A percentile compares a stretch with the other conserved stretches of the same genome.
These are phyloP conservation scores for Myxozyma melibiosi DNA, from an alignment of 805 yeast species.

Conservation along the genomic window DNA sequence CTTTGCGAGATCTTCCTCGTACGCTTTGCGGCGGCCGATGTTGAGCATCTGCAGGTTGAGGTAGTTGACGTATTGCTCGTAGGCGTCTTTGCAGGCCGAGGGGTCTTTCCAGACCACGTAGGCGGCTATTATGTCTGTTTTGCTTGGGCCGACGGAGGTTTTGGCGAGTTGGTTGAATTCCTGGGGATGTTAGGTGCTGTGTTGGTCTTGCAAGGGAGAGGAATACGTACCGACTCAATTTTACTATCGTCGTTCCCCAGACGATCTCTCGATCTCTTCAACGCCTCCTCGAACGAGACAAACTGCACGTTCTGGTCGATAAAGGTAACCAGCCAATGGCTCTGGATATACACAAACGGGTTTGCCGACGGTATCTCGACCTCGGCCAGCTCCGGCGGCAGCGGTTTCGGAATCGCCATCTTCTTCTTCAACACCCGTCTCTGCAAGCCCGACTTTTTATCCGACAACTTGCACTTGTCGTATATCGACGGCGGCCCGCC, in stretches of 20 bases:
- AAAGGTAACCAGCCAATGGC: conserved; percentile 18
- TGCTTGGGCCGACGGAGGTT: neutral
- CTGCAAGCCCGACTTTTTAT: conserved; percentile 22
- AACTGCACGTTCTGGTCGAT: conserved; percentile 8
- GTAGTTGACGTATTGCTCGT: conserved; percentile 1
- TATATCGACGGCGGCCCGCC: conserved; percentile 25
- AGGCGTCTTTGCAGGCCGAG: conserved; percentile 1
- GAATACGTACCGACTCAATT: neutral
- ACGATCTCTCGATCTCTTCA: neutral
- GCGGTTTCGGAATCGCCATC: conserved; percentile 15
- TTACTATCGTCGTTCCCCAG: neutral
- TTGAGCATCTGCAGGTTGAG: conserved; percentile 5
- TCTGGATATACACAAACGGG: conserved; percentile 18
- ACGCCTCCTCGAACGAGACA: conserved; percentile 18
- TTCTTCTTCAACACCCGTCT: conserved; percentile 15
- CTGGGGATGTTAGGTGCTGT: neutral
- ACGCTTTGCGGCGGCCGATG: conserved; percentile 3
- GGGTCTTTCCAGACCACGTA: neutral
- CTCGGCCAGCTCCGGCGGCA: conserved; percentile 1
- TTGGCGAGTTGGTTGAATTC: conserved; percentile 7
- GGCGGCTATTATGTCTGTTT: conserved; percentile 7
- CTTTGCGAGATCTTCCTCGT: conserved; percentile 11
- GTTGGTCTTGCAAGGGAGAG: neutral
- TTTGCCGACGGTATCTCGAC: conserved; percentile 10
- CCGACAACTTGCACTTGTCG: conserved; percentile 24